Base-by-base conservation (phyloP, 148 eudicot genomes). In the Diospyros lotus region DNA sequence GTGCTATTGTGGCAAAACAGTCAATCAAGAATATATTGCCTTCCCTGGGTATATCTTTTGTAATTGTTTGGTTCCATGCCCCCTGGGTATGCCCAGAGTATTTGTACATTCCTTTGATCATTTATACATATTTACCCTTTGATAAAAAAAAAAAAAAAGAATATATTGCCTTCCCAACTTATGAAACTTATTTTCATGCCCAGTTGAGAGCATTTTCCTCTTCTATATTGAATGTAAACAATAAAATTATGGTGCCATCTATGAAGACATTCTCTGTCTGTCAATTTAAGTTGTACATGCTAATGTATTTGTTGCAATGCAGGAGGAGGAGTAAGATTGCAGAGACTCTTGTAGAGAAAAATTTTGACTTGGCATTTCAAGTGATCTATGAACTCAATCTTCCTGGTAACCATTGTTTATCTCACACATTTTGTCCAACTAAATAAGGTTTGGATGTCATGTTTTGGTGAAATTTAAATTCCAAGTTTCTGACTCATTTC, bases 271-370 rank as follows among this genome's bases (percentile, higher is more conserved):
- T 28, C 28, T 28, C 0, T 28, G 28, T 28, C 28, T 0, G 28
- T 28, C 28, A 28, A 28, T 28, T 28, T 28, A 28, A 28, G 28
- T 42, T 13, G 3, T 46, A 55, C 59, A 54, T 40, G 63, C 62
- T 68, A 46, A 38, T 74, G n/a, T 40, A 52, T 63, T 76, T 72
- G 61, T 69, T 69, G 39, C 50, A 61, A 82, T 88, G 82, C 93
- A 94, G 96, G 86, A 86, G 99, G 78, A 90, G 99, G 82, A 86
- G 90, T 83, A 87, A 84, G 85, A 88, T 92, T 87, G 99, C 97
- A 28, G 99, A 95, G 80, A 82, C 94, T 69, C 97, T 95, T 73
- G 90, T 86, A 53, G 99, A 95, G 84, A 95, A 92, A 82, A 92
- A 89, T 73, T 95, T 87, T 83, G 99, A 92, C 86, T 79, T 95